These are phyloP conservation scores for Solanum dulcamara DNA, from an alignment of 257 asterid species.

Conservation along the genomic window DNA sequence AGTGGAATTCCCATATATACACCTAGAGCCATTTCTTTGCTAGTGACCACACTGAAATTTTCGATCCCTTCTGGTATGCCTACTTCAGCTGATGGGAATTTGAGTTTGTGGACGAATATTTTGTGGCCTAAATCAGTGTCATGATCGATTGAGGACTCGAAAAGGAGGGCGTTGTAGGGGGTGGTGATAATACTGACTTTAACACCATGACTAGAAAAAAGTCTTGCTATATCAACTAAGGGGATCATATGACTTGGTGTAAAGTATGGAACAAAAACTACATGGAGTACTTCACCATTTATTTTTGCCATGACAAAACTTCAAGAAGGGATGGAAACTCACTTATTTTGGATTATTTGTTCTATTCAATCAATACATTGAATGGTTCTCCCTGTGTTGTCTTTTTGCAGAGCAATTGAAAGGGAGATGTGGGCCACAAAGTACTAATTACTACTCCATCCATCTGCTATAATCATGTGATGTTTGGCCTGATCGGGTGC, in stretches of 20 bases:
- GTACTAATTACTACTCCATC: neutral
- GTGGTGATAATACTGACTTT: slow-evolving; percentile 16
- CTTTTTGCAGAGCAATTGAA: neutral
- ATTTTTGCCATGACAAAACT: neutral
- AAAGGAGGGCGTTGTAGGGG: slow-evolving; percentile 6
- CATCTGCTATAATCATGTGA: too few relatives aligned
- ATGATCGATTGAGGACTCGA: neutral
- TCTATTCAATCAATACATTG: neutral
- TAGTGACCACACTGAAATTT: neutral
- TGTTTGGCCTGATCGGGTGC: too few relatives aligned
- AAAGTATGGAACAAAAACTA: slow-evolving; percentile 10
- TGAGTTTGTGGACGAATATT: slow-evolving; percentile 2
- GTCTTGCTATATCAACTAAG: slow-evolving; percentile 9
- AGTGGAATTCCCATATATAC: neutral
- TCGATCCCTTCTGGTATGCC: slow-evolving; percentile 17
- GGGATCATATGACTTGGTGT: slow-evolving; percentile 23
- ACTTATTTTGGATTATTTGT: neutral
- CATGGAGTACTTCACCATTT: slow-evolving; percentile 1
- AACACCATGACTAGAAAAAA: slow-evolving; percentile 19
- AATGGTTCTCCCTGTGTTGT: neutral
- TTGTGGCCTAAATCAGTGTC: neutral
- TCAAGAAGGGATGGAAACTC: neutral
- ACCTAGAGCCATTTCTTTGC: neutral
- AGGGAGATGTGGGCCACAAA: neutral
- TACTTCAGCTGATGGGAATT: slow-evolving; percentile 8